Evolutionary conservation across 1,139 yeast species (phyloP).

Genomic region (Kazachstania sp.): DNA sequence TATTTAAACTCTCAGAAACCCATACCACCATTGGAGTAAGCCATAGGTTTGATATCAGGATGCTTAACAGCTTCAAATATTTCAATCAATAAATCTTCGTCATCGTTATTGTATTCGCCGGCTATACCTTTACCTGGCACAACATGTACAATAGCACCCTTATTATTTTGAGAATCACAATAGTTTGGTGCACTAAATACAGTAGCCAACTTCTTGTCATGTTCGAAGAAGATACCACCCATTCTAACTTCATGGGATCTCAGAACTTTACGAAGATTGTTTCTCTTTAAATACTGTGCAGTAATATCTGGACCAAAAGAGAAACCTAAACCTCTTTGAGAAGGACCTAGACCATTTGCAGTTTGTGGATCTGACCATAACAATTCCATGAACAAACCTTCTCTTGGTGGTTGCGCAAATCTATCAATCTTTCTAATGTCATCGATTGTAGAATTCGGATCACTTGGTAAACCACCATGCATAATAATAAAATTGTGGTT

Average conservation of each 20-base stretch:
- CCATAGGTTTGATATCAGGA: constrained; percentile 93
- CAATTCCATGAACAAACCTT: constrained; percentile 92
- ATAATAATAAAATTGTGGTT: constrained; percentile 72
- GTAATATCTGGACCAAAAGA: constrained; percentile 97
- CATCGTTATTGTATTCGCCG: constrained; percentile 37
- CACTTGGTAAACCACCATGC: constrained; percentile 93
- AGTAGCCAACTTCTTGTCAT: constrained; percentile 74
- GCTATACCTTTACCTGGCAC: constrained; percentile 28
- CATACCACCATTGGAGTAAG: constrained; percentile 56
- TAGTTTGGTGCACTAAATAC: constrained; percentile 97
- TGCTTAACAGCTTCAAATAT: constrained; percentile 78
- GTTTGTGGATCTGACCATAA: constrained; percentile 96
- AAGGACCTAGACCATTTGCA: constrained; percentile 68
- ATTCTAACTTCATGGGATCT: constrained; percentile 93
- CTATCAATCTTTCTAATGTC: constrained; percentile 70
- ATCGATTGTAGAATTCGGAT: constrained; percentile 58
- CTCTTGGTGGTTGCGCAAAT: constrained; percentile 77
- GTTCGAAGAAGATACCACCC: constrained; percentile 85
- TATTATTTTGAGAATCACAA: constrained; percentile 85
- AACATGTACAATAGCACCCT: constrained; percentile 78
- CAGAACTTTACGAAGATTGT: constrained; percentile 68
- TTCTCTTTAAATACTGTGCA: constrained; percentile 59
- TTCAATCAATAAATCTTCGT: constrained; percentile 45
- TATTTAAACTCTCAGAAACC: constrained; percentile 19
- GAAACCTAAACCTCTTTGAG: constrained; percentile 90